Evolutionary conservation across 2,329 filamentous ascomycete genomes (phyloP).

Genomic region (Mycosphaerelloides madeirae): DNA sequence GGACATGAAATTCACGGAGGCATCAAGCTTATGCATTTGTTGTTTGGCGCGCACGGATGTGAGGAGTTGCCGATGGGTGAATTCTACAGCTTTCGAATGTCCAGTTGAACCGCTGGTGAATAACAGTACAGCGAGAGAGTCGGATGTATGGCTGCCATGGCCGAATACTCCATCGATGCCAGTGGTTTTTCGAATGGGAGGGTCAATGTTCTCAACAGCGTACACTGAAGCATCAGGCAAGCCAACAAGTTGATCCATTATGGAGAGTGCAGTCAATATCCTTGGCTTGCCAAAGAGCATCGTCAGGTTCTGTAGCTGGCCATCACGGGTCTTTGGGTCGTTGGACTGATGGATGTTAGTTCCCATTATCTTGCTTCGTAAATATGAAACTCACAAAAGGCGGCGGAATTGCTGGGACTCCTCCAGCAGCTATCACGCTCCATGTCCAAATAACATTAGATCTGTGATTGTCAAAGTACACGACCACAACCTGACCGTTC

Average conservation of each 20-base stretch:
- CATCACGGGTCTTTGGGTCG: conserved; percentile 19
- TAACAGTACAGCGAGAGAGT: conserved; percentile 1
- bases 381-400: too few species aligned
- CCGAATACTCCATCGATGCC: too few species aligned
- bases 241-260: too few species aligned
- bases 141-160: too few species aligned
- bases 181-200: too few species aligned
- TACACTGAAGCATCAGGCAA: too few species aligned
- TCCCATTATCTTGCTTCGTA: too few species aligned
- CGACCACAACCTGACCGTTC: conserved; percentile 9
- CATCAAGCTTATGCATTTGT: conserved; percentile 4
- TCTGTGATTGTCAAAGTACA: conserved; percentile 35
- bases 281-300: conserved; percentile 8
- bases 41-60: conserved; percentile 12
- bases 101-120: conserved; percentile 24
- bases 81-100: conserved; percentile 21
- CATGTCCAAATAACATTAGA: conserved; percentile 42
- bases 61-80: conserved; percentile 13
- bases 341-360: conserved; percentile 5
- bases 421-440: conserved; percentile 35
- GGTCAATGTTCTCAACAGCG: too few species aligned
- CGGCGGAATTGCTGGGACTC: conserved; percentile 12
- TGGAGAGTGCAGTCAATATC: too few species aligned
- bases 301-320: conserved; percentile 18
- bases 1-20: conserved; percentile 14